These are phyloP conservation scores for Codiaeum variegatum DNA, from an alignment of 441 rosid species.

Conservation along the genomic window DNA sequence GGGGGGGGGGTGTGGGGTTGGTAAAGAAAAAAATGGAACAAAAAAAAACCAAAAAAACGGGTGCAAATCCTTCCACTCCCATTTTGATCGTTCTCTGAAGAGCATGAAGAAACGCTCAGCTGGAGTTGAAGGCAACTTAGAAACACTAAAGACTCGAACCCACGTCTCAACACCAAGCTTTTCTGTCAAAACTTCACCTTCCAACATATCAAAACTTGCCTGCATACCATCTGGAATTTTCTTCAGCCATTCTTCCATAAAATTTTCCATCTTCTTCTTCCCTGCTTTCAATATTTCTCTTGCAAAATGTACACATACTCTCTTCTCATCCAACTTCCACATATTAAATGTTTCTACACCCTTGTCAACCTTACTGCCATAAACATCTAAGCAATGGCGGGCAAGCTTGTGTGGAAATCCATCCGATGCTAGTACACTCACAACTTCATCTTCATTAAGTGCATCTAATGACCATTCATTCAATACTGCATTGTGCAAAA, in stretches of 20 bases:
- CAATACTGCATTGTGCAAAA: constrained; percentile 58
- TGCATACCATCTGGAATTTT: constrained; percentile 67
- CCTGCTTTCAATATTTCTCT: constrained; percentile 53
- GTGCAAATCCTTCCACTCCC: constrained; percentile 88
- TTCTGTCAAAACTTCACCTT: constrained; percentile 85
- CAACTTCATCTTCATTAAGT: constrained; percentile 57
- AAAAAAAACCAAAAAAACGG: constrained; percentile 68
- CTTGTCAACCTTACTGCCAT: constrained; percentile 44
- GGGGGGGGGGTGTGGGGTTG: no score
- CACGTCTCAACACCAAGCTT: constrained; percentile 68
- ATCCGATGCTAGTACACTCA: constrained; percentile 50
- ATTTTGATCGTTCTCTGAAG: constrained; percentile 63
- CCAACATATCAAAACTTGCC: constrained; percentile 63
- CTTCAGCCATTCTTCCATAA: constrained; percentile 66
- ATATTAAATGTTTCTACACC: constrained; percentile 20
- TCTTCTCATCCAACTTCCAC: constrained; percentile 68
- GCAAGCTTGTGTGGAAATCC: constrained; percentile 58
- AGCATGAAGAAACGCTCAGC: constrained; percentile 62
- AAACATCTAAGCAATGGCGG: constrained; percentile 55
- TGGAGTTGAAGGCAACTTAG: constrained; percentile 67
- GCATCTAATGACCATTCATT: constrained; percentile 66
- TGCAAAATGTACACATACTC: constrained; percentile 73
- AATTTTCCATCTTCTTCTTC: constrained; percentile 56
- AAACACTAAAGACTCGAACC: constrained; percentile 61
- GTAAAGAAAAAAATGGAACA: background rate